Base-by-base conservation (phyloP, 176 grass and related monocot species). In the Eragrostis nindensis region DNA sequence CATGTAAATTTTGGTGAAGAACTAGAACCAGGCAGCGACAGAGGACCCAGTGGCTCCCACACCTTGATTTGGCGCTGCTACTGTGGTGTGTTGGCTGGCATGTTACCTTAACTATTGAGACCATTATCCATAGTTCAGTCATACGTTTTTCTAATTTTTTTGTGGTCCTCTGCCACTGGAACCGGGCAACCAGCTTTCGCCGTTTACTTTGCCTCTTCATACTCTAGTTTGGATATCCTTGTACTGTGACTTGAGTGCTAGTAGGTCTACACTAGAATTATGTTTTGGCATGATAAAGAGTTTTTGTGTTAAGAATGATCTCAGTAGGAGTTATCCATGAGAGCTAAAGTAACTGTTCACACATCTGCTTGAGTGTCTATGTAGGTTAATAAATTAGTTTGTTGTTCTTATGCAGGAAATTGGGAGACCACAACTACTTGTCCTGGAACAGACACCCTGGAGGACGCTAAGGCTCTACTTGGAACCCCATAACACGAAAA, bases 371-470 rank as follows among this genome's bases (percentile, higher is more conserved):
- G 11, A 5, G 14, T 49, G 17, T 52, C 5, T 59, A 2, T 44
- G 52, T 80, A 29, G 5, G 40, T 18, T 70, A 68, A 1, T 78
- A 68, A 57, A 60, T 41, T 79, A 14, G 48, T 44, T 18, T 77
- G 50, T 36, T 81, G 77, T 16, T 10, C 18, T 74, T 52, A 25
- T 81, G 81, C 81, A 97, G 94, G 86, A 97, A 97, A 86, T 71
- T 94, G 75, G 94, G 94, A 71, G 89, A 97, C 68, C 94, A 92
- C 74, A 85, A 90, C 42, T 93, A 87, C 77, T 71, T 97, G 65
- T 97, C 94, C 62, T 97, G 94, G 94, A 97, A 97, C 69, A 91
- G 94, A 73, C 77, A 73, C 74, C 66, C 88, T 40, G 63, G 63
- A 59, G 91, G 88, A 43, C 73, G 66, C 49, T 97, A 64, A 87